Conservation (phyloP, 148 eudicot genomes). For the Pouteria glomerata region DNA sequence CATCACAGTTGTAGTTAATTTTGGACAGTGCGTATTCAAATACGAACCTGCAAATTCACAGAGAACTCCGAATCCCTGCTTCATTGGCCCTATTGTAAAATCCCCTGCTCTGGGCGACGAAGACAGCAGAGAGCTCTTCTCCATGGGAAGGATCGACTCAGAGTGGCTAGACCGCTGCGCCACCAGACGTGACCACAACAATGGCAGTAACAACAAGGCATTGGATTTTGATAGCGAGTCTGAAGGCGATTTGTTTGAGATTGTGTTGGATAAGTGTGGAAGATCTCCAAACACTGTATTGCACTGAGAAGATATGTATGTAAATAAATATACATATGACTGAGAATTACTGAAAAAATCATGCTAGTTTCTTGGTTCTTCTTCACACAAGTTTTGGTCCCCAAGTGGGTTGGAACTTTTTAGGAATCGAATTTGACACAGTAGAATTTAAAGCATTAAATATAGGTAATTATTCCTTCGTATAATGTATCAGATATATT, state of each 20-base stretch:
- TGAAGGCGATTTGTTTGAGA: conserved; percentile 77
- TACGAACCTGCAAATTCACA: conserved; percentile 50
- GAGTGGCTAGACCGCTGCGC: conserved; percentile 48
- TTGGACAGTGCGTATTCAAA: conserved; percentile 62
- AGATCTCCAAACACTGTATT: conserved; percentile 24
- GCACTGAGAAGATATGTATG: neutral
- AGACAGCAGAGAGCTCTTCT: conserved; percentile 78
- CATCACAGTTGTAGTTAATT: conserved; percentile 40
- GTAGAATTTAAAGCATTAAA: too few relatives aligned
- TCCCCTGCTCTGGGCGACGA: conserved; percentile 49
- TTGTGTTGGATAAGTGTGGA: conserved; percentile 43
- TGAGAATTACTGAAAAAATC: too few relatives aligned
- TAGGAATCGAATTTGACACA: too few relatives aligned
- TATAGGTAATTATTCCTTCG: too few relatives aligned
- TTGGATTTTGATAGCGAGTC: conserved; percentile 41
- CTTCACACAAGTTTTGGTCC: too few relatives aligned
- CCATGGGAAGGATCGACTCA: conserved; percentile 70
- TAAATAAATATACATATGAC: neutral
- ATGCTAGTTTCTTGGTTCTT: too few relatives aligned
- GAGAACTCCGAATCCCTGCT: conserved; percentile 79
- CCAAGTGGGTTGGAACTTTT: too few relatives aligned
- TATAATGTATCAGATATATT: too few relatives aligned
- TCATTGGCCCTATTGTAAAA: conserved; percentile 31
- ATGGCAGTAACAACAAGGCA: conserved; percentile 16
- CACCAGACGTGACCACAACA: conserved; percentile 19